A percentile compares a stretch with the other conserved stretches of the same genome.
These are phyloP conservation scores for Mycena olivaceomarginata DNA, from an alignment of 768 basidiomycete genomes.

Conservation along the genomic window DNA sequence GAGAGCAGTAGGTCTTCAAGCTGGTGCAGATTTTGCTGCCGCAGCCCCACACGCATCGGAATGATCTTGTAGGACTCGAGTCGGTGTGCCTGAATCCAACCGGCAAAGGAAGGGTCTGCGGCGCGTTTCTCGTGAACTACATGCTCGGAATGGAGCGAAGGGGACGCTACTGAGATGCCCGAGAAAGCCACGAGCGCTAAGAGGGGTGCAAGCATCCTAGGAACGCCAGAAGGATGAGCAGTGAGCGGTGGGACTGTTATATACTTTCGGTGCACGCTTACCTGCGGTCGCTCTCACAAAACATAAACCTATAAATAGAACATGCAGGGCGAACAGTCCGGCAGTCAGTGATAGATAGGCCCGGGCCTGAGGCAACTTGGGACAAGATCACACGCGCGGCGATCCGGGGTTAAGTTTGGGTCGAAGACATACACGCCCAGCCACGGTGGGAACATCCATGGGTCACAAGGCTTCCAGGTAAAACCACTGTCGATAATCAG, in stretches of 20 bases:
- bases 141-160: constrained; percentile 23
- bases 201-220: constrained; percentile 34
- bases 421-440: neutral
- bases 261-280: neutral
- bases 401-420: neutral
- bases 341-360: too few relatives aligned
- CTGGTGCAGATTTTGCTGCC: constrained; percentile 62
- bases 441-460: constrained; percentile 16
- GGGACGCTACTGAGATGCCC: constrained; percentile 13
- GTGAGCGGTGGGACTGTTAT: neutral
- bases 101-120: constrained; percentile 47
- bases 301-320: neutral
- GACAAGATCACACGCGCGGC: constrained; percentile 12
- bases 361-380: neutral
- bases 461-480: constrained; percentile 7
- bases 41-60: constrained; percentile 67
- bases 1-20: constrained; percentile 64
- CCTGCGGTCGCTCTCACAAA: constrained; percentile 5
- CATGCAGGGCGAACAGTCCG: neutral
- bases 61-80: constrained; percentile 55
- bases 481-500: constrained; percentile 52
- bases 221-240: constrained; percentile 14
- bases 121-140: constrained; percentile 63
- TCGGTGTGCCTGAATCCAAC: constrained; percentile 56
- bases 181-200: constrained; percentile 11